Percentiles rank a stretch among this genome's conserved stretches.
Conservation (phyloP, 1,284 basidiomycete species). For the Gomphus sp. region DNA sequence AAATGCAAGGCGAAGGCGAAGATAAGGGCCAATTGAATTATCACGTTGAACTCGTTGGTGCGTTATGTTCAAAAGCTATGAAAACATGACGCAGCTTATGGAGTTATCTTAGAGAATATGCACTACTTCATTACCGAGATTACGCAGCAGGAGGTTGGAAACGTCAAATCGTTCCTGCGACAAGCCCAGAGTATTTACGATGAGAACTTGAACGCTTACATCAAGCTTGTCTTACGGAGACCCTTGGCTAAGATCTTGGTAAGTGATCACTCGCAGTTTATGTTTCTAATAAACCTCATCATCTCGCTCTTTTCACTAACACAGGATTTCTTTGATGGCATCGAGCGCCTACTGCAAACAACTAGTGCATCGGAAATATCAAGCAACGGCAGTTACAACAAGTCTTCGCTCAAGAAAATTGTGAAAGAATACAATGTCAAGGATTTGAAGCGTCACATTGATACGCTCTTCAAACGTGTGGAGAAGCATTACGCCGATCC, state of each 20-base stretch:
- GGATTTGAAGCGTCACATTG: conserved; percentile 82
- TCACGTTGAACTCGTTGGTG: conserved; percentile 91
- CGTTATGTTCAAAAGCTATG: conserved; percentile 20
- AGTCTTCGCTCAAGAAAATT: conserved; percentile 73
- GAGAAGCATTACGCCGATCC: conserved; percentile 92
- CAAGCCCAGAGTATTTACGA: conserved; percentile 80
- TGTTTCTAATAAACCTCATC: not conserved
- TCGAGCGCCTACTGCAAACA: conserved; percentile 78
- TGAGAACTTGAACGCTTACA: conserved; percentile 80
- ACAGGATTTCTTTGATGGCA: conserved; percentile 91
- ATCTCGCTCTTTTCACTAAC: conserved; percentile 8
- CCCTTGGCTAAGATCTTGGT: conserved; percentile 87
- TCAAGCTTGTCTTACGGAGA: conserved; percentile 79
- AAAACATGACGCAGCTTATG: not conserved
- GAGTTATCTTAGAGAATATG: conserved; percentile 75
- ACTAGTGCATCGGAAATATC: conserved; percentile 76
- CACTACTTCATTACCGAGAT: conserved; percentile 85
- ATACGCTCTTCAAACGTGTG: conserved; percentile 82
- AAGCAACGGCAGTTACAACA: conserved; percentile 70
- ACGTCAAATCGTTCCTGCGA: conserved; percentile 60
- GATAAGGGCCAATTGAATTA: conserved; percentile 97
- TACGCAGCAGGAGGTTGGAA: conserved; percentile 56
- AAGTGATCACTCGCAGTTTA: too few species aligned
- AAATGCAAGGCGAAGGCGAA: conserved; percentile 75
- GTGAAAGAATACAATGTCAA: conserved; percentile 82